Evolutionary conservation across 2,329 filamentous ascomycete species (phyloP), one percentile per base, ranked within the genome.

Genomic region (Phialophora macrospora): DNA sequence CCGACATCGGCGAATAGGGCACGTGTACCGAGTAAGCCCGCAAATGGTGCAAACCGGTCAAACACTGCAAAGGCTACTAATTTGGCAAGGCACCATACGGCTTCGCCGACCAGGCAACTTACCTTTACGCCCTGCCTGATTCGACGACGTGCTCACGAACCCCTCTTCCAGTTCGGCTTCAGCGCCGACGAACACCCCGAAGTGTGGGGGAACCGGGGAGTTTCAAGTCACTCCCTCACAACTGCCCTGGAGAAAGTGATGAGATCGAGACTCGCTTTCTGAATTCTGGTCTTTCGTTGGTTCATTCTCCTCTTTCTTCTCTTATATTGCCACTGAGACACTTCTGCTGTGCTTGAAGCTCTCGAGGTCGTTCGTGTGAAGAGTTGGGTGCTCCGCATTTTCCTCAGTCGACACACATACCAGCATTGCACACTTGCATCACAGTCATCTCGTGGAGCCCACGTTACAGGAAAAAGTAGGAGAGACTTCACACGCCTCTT

Each of bases 181-280:
- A 11, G 12, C 48, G 48, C 48, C 48, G 48, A 51, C 24, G 48
- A 49, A 51, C 11, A 26, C 4, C 11, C 38, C 48, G 22, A 26
- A 28, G 20, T 51, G 48, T 51, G 48, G 48, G 48, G 48, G 26
- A 22, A 24, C 20, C 20, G 48, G 48, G 48, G 48, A 22, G 48
- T 22, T 7, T 51, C 26, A 9, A 51, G 4, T 22, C 26, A 14
- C n/a, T 51, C 48, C 46, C 38, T 17, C 38, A 44, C 38, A 7
- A 20, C 38, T 44, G 1, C 38, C 17, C 17, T 8, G 0, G 38
- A 44, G 38, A n/a, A n/a, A n/a, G 14, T n/a, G 14, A 44, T 20
- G 38, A 44, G 17, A 8, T 44, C 17, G 14, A n/a, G 38, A 44
- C 38, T 44, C 14, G 6, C 38, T n/a, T 44, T 41, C 38, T n/a